Evolutionary conservation across 1,284 basidiomycete species (phyloP).

Genomic region (Apiotrichum laibachii): DNA sequence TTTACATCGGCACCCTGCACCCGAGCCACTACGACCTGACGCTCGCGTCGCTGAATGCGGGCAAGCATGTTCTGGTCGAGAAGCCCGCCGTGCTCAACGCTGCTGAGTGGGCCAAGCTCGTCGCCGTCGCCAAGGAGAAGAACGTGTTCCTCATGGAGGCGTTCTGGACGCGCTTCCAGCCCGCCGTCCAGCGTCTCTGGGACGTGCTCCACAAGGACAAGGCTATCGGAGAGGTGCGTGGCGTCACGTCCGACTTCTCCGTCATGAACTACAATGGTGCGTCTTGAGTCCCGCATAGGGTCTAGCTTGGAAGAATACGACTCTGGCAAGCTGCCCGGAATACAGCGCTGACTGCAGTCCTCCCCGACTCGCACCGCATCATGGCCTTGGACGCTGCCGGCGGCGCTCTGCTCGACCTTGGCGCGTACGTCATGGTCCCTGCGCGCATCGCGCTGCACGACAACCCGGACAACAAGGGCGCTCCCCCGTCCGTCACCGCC

Average conservation of each 20-base stretch:
- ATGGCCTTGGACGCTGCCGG: conserved; percentile 53
- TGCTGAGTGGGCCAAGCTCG: conserved; percentile 49
- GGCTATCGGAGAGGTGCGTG: conserved; percentile 44
- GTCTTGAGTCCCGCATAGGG: neutral
- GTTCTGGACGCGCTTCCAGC: conserved; percentile 48
- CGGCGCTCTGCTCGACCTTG: conserved; percentile 54
- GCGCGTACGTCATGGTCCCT: conserved; percentile 42
- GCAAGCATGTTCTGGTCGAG: conserved; percentile 53
- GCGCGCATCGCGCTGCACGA: conserved; percentile 22
- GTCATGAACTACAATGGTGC: conserved; percentile 13
- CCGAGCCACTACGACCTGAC: conserved; percentile 52
- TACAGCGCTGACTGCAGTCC: conserved; percentile 1
- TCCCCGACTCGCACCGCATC: conserved; percentile 45
- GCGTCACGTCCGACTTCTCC: conserved; percentile 25
- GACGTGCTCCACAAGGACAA: conserved; percentile 41
- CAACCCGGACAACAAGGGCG: conserved; percentile 37
- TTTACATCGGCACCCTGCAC: conserved; percentile 56
- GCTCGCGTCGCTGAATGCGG: conserved; percentile 49
- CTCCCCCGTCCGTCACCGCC: conserved; percentile 34
- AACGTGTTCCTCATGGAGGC: conserved; percentile 52
- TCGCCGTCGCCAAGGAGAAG: conserved; percentile 47
- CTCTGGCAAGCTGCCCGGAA: too few species aligned
- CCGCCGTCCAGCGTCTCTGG: conserved; percentile 43
- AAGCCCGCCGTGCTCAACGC: conserved; percentile 55
- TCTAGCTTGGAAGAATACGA: neutral